phyloP scores from a whole-genome alignment of 2,329 filamentous ascomycete genomes.

The Plenodomus tracheiphilus region DNA sequence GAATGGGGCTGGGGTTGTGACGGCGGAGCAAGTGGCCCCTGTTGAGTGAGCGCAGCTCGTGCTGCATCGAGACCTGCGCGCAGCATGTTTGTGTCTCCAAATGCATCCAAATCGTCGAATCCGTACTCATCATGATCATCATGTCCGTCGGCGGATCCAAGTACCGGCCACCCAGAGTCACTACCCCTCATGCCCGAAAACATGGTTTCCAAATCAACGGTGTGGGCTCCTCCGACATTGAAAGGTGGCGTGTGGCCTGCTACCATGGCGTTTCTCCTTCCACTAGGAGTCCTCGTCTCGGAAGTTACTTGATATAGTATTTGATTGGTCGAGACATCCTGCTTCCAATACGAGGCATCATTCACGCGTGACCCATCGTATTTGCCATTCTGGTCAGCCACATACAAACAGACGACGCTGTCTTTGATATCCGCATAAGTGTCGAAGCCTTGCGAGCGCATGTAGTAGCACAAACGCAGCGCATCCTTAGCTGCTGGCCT shows the following conservation, averaged over 20 bases:
- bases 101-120: not conserved
- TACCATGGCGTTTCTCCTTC: slow-evolving; percentile 2
- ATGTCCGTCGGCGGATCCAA: not conserved
- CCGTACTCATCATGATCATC: not conserved
- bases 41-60: too few species aligned
- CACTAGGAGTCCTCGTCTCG: not conserved
- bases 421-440: slow-evolving; percentile 19
- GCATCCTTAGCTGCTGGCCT: slow-evolving; percentile 19
- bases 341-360: slow-evolving; percentile 26
- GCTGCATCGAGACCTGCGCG: not conserved
- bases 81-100: not conserved
- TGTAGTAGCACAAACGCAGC: slow-evolving; percentile 36
- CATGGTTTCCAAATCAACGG: not conserved
- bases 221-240: not conserved
- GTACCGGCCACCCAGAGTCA: not conserved
- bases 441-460: slow-evolving; percentile 30
- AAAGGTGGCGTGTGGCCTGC: not conserved
- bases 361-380: not conserved
- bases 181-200: not conserved
- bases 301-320: not conserved
- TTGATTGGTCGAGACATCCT: slow-evolving; percentile 10
- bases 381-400: slow-evolving; percentile 11
- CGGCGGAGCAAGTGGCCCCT: not conserved
- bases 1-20: not conserved
- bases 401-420: slow-evolving; percentile 12